Evolutionary conservation across 1,284 basidiomycete genomes (phyloP).

Genomic region (Trichosporon faecale): DNA sequence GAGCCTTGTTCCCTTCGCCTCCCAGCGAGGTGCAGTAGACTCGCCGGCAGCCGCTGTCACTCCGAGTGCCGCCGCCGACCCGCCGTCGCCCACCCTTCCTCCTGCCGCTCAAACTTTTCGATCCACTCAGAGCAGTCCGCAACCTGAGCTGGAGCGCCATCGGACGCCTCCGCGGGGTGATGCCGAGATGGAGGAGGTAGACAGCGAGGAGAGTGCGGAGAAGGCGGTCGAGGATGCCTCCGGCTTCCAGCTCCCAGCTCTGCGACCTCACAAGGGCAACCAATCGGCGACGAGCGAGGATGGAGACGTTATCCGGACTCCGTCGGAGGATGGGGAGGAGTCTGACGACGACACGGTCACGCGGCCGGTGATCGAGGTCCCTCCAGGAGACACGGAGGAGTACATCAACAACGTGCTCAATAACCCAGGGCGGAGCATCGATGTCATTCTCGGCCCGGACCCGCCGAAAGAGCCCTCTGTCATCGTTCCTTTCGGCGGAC

Average conservation of each 20-base stretch:
- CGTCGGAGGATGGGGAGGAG: neutral
- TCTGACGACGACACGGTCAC: neutral
- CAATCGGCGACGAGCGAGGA: neutral
- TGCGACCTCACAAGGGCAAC: neutral
- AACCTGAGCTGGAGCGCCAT: neutral
- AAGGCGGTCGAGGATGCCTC: neutral
- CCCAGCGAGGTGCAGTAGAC: neutral
- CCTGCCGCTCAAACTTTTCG: neutral
- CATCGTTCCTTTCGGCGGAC: neutral
- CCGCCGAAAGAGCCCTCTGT: neutral
- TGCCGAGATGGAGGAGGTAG: neutral
- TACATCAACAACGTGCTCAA: neutral
- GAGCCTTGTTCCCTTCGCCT: neutral
- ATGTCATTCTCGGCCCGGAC: conserved; percentile 1
- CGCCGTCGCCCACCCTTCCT: neutral
- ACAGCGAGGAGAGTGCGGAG: neutral
- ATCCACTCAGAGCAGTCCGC: neutral
- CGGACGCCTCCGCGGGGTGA: neutral
- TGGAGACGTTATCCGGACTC: neutral
- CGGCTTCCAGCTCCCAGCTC: neutral
- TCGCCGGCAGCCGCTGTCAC: too few relatives aligned
- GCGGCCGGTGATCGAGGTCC: neutral
- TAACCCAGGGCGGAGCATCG: neutral
- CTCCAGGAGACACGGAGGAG: neutral
- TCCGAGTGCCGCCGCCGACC: neutral